Evolutionary conservation across 176 grass and related monocot species (phyloP).

Genomic region (Raddia distichophylla): DNA sequence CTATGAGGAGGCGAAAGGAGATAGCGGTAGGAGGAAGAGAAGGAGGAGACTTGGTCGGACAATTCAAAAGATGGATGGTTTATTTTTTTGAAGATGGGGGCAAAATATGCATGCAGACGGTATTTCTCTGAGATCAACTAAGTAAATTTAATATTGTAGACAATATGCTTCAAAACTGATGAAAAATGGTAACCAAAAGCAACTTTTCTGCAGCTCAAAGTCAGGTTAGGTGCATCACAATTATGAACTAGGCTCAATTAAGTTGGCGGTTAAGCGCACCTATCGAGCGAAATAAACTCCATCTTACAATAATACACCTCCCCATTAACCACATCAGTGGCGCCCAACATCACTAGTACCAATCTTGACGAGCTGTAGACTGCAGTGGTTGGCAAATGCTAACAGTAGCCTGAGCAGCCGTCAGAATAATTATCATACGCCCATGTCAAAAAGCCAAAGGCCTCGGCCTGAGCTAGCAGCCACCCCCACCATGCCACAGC

Average conservation of each 20-base stretch:
- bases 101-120: no score
- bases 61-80: no score
- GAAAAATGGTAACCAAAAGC: constrained; percentile 2
- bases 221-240: constrained; percentile 39
- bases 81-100: no score
- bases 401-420: constrained; percentile 1
- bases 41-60: no score
- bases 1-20: no score
- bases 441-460: neutral
- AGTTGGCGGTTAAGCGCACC: constrained; percentile 47
- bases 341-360: neutral
- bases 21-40: no score
- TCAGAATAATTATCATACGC: constrained; percentile 6
- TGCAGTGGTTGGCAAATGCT: constrained; percentile 23
- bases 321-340: constrained; percentile 18
- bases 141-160: no score
- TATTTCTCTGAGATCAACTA: no score
- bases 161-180: neutral
- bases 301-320: neutral
- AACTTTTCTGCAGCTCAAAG: constrained; percentile 29
- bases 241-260: constrained; percentile 35
- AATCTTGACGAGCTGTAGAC: constrained; percentile 26
- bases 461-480: constrained; percentile 1
- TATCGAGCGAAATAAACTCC: constrained; percentile 31
- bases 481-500: neutral